Base-by-base conservation (phyloP, 108 stramenopile species). In the Cyclostephanos invisitatus region DNA sequence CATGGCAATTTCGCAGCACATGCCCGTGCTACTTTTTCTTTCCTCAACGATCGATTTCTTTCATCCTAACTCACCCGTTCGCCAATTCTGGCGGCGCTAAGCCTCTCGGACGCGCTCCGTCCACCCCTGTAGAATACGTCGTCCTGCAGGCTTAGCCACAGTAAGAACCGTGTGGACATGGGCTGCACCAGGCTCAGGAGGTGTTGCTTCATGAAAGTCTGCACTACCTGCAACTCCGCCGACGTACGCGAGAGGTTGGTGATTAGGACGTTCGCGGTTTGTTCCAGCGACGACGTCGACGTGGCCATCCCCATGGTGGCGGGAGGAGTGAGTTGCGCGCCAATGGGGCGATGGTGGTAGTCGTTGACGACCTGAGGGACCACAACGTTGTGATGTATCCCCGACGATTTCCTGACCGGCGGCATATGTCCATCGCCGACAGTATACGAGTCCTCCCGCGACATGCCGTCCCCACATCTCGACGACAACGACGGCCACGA, bases 11-110 rank as follows among this genome's bases (percentile, higher is more conserved):
- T 32, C 32, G 32, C 32, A 32, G 32, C 32, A 32, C 2, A 32
- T 32, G 32, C 4, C 32, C 32, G 4, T 32, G 3, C 32, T 4
- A 32, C 32, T 32, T 4, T 32, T 32, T 32, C 32, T 4, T 32
- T 4, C 4, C 32, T 32, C 32, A 32, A 32, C 40, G 7, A 8
- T 8, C 40, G 40, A 11, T 11, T n/a, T 25, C 44, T 24, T 37
- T 0, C 27, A 29, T 58, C 42, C 15, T 5, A 29, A 50, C 93
- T 82, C 83, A 94, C 89, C 81, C 88, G 83, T 80, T 95, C 93
- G n/a, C 96, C 96, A 77, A 96, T 96, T 40, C 93, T 85, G 17
- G 93, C 93, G 6, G 96, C 96, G 51, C 90, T 91, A 55, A 94
- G 79, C 62, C 96, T 74, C 67, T 96, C 92, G 70, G 91, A 92